Conservation (phyloP, 768 basidiomycete species). For the Clathrus columnatus region DNA sequence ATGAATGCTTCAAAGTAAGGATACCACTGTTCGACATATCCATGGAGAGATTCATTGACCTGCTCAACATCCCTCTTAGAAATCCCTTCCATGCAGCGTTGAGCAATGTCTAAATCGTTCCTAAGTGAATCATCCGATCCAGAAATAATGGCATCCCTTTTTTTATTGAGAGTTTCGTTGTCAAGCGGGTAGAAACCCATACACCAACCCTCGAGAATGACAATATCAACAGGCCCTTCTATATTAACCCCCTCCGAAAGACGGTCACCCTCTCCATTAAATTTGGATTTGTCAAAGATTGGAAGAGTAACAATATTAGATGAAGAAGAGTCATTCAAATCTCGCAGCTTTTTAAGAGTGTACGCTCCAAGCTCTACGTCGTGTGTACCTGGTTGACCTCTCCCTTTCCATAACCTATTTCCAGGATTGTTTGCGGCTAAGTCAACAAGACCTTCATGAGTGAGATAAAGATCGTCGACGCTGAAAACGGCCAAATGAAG, state of each 20-base stretch:
- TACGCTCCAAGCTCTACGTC: conserved; percentile 59
- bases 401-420: conserved; percentile 66
- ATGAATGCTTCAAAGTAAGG: conserved; percentile 61
- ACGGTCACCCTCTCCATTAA: conserved; percentile 79
- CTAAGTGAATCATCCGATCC: conserved; percentile 16
- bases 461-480: conserved; percentile 81
- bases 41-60: conserved; percentile 52
- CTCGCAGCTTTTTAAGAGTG: conserved; percentile 42
- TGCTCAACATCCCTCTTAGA: conserved; percentile 44
- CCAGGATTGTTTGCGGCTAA: conserved; percentile 47
- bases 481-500: conserved; percentile 59
- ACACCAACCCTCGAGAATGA: conserved; percentile 95
- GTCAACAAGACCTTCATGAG: conserved; percentile 48
- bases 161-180: conserved; percentile 37
- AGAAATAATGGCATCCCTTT: conserved; percentile 37
- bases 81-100: conserved; percentile 24
- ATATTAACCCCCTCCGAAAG: conserved; percentile 39
- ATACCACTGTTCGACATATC: conserved; percentile 61
- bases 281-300: conserved; percentile 80
- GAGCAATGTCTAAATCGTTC: background rate
- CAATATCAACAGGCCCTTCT: conserved; percentile 55
- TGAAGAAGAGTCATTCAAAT: conserved; percentile 23
- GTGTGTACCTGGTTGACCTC: conserved; percentile 93
- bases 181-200: conserved; percentile 73
- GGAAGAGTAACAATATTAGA: conserved; percentile 47